Percentiles rank a stretch among this genome's conserved stretches.
Evolutionary conservation across 176 grass and related monocot species (phyloP).

Genomic region (Paspalum vaginatum): DNA sequence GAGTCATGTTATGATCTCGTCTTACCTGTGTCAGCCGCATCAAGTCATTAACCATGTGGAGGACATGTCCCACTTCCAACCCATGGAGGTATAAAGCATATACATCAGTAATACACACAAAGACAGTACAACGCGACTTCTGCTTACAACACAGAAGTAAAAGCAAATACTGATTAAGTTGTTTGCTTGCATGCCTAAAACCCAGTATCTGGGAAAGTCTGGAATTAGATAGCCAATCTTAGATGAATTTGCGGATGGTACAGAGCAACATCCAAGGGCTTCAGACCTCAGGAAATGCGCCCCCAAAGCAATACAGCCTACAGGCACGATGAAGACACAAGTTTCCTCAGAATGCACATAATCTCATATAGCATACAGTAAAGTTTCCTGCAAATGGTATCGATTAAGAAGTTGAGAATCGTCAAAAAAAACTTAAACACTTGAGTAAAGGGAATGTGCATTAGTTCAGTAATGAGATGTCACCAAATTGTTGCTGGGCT

Average conservation of each 20-base stretch:
- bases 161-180: neutral
- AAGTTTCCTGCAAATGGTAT: conserved; percentile 8
- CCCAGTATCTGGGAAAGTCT: neutral
- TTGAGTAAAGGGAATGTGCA: neutral
- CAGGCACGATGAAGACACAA: neutral
- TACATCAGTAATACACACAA: neutral
- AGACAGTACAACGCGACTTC: neutral
- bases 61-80: neutral
- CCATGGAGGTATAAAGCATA: neutral
- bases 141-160: neutral
- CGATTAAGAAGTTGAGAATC: neutral
- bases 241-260: neutral
- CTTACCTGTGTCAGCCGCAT: neutral
- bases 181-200: neutral
- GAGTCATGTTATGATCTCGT: neutral
- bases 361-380: too few species aligned
- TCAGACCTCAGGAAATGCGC: neutral
- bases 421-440: neutral
- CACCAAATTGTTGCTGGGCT: neutral
- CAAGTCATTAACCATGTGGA: neutral
- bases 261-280: neutral
- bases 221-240: neutral
- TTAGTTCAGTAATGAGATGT: neutral
- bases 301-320: neutral
- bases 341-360: conserved; percentile 25